A percentile compares a stretch with the other conserved stretches of the same genome.
phyloP scores from a whole-genome alignment of 495 filamentous ascomycete genomes.

The Chaetomium cochliodes region DNA sequence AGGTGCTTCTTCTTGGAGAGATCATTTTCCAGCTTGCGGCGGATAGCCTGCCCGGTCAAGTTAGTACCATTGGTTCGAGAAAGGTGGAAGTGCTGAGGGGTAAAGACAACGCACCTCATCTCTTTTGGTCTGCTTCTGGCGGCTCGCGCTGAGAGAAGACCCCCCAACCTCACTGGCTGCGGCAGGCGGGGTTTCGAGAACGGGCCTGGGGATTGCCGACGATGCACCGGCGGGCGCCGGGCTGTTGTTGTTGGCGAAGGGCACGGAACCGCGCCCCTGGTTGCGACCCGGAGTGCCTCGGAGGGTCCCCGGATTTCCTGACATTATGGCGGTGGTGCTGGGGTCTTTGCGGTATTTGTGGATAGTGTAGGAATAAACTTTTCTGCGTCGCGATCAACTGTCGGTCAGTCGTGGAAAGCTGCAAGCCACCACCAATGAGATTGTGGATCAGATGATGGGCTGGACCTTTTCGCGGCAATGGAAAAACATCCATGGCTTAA shows the following conservation, averaged over 20 bases:
- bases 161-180: constrained; percentile 62
- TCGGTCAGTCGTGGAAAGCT: not conserved
- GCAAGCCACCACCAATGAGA: constrained; percentile 17
- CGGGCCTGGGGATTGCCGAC: constrained; percentile 81
- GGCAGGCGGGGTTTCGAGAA: constrained; percentile 59
- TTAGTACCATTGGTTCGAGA: constrained; percentile 26
- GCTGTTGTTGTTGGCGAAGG: constrained; percentile 64
- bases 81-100: not conserved
- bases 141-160: constrained; percentile 78
- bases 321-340: constrained; percentile 30
- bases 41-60: constrained; percentile 69
- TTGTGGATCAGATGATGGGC: constrained; percentile 18
- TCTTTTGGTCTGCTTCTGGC: constrained; percentile 91
- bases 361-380: not conserved
- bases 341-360: not conserved
- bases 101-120: constrained; percentile 78
- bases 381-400: not conserved
- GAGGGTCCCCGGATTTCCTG: constrained; percentile 43
- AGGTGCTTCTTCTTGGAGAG: constrained; percentile 94
- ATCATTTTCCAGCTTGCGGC: constrained; percentile 92
- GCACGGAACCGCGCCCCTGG: constrained; percentile 63
- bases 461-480: constrained; percentile 14
- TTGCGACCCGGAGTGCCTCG: constrained; percentile 62
- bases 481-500: constrained; percentile 20
- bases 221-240: constrained; percentile 30